phyloP scores from a whole-genome alignment of 306 rosid genomes.

The Vigna radiata region DNA sequence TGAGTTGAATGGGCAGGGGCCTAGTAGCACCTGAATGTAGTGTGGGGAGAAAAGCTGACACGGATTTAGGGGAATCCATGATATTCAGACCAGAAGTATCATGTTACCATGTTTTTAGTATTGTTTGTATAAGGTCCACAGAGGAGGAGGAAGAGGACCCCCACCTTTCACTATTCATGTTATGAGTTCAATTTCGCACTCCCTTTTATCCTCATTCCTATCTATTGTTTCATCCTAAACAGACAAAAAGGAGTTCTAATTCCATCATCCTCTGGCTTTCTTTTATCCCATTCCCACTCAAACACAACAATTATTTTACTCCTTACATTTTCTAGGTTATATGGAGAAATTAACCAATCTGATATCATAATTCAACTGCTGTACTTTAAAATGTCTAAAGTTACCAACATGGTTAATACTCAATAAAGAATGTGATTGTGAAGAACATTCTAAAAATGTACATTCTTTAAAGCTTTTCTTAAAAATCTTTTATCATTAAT shows the following conservation, averaged over 20 bases:
- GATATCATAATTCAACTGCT: no score
- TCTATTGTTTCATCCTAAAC: not conserved
- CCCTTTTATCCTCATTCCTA: not conserved
- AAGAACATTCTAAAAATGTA: no score
- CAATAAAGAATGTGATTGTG: no score
- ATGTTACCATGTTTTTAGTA: not conserved
- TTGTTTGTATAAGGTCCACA: conserved; percentile 6
- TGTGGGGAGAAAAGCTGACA: not conserved
- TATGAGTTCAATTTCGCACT: not conserved
- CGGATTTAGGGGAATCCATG: not conserved
- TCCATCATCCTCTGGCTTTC: no score
- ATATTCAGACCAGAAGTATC: not conserved
- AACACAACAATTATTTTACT: not conserved
- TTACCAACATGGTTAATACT: no score
- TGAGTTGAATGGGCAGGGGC: not conserved
- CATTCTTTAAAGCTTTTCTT: no score
- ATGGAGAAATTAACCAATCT: no score
- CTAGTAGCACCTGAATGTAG: not conserved
- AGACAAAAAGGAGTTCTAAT: not conserved
- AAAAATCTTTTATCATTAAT: no score
- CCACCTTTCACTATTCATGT: not conserved
- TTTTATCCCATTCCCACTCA: not conserved
- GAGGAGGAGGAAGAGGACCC: not conserved
- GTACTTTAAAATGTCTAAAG: no score
- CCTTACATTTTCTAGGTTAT: no score